Percentiles rank a stretch among this genome's conserved stretches.
phyloP scores from a whole-genome alignment of 1,139 yeast species.

The Saccharomyces hybrid region DNA sequence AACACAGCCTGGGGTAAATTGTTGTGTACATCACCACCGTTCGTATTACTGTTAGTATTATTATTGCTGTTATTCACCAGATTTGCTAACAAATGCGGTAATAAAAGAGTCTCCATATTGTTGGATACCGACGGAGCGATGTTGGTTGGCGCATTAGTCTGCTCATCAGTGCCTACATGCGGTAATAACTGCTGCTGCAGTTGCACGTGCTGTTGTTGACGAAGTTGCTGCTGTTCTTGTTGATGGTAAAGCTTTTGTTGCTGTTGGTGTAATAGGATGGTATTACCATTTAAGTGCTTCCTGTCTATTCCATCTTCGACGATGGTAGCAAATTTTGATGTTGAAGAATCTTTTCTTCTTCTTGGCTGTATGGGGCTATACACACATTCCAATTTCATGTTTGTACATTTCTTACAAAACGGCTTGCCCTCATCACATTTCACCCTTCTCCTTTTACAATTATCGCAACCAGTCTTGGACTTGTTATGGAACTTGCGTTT shows the following conservation, averaged over 20 bases:
- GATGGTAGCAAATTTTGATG: background rate
- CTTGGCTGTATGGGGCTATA: constrained; percentile 35
- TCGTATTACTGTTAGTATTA: constrained; percentile 2
- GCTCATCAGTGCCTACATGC: constrained; percentile 6
- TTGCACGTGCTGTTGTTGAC: constrained; percentile 10
- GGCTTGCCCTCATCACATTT: constrained; percentile 90
- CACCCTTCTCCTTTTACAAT: constrained; percentile 81
- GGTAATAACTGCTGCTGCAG: constrained; percentile 8
- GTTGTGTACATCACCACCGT: constrained; percentile 2
- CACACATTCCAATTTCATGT: constrained; percentile 70
- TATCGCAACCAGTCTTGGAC: constrained; percentile 79
- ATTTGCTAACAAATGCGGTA: background rate
- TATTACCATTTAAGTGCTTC: background rate
- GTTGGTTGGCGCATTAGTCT: background rate
- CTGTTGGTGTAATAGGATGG: constrained; percentile 4
- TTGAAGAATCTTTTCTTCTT: constrained; percentile 6
- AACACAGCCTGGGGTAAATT: background rate
- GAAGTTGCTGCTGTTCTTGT: constrained; percentile 5
- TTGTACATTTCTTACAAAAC: constrained; percentile 64
- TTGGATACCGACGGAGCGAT: constrained; percentile 2
- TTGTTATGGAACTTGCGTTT: constrained; percentile 74
- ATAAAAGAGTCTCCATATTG: background rate
- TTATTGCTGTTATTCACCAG: constrained; percentile 1
- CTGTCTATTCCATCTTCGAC: background rate
- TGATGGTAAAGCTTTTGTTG: constrained; percentile 5